These are phyloP conservation scores for Nakaseomyces bracarensis DNA, from an alignment of 1,139 yeast genomes.

Conservation along the genomic window DNA sequence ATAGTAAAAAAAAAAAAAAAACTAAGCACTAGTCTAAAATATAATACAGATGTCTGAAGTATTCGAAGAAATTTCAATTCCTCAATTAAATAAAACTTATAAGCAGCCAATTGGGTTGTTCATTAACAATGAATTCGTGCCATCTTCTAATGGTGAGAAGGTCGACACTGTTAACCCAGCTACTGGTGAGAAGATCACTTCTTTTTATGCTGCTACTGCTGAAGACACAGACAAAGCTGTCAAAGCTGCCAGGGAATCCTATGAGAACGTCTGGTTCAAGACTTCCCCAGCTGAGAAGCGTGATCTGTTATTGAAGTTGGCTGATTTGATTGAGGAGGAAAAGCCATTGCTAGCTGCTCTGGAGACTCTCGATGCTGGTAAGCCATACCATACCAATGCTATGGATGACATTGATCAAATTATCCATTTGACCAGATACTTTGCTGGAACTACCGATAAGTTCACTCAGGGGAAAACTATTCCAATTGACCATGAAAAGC, in stretches of 20 bases:
- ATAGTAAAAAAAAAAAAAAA: neutral
- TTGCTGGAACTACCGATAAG: conserved; percentile 87
- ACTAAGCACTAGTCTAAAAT: neutral
- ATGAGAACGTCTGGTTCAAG: conserved; percentile 44
- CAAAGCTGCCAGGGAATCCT: conserved; percentile 61
- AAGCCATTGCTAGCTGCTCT: conserved; percentile 44
- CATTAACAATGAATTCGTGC: conserved; percentile 52
- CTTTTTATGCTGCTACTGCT: conserved; percentile 57
- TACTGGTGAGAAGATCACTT: conserved; percentile 58
- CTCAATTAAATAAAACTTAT: conserved; percentile 12
- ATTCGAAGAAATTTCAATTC: conserved; percentile 12
- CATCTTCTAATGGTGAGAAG: conserved; percentile 43
- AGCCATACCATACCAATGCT: conserved; percentile 47
- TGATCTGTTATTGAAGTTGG: conserved; percentile 41
- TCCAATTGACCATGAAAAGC: conserved; percentile 52
- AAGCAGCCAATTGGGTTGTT: conserved; percentile 57
- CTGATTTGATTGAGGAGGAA: conserved; percentile 44
- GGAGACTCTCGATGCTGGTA: conserved; percentile 61
- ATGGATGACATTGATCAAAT: conserved; percentile 54
- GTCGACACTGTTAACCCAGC: conserved; percentile 57
- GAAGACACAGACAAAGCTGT: conserved; percentile 76
- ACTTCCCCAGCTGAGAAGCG: conserved; percentile 44
- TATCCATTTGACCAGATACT: conserved; percentile 54
- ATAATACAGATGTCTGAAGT: conserved; percentile 2
- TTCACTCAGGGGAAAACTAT: conserved; percentile 61